Percentiles rank a stretch among this genome's conserved stretches.
These are phyloP conservation scores for Nakazawaea ernobii DNA, from an alignment of 805 yeast genomes.

Conservation along the genomic window DNA sequence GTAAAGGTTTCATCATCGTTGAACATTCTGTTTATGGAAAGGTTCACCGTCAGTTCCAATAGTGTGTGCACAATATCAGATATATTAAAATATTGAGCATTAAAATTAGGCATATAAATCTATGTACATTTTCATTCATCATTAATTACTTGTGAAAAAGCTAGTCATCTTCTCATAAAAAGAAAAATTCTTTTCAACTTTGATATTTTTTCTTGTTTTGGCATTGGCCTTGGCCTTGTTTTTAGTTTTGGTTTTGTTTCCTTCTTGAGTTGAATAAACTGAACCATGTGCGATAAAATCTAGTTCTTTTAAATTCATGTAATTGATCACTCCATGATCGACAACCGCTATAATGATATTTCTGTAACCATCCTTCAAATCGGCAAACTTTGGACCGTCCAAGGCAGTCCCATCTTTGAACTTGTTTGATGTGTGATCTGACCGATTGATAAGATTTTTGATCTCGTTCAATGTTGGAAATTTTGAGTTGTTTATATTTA, in stretches of 20 bases:
- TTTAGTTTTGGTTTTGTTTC: not conserved
- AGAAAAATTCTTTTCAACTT: too few species aligned
- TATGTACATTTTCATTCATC: too few species aligned
- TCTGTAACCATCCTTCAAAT: conserved; percentile 48
- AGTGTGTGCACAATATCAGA: too few species aligned
- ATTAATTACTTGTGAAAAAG: too few species aligned
- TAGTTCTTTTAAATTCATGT: conserved; percentile 45
- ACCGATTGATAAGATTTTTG: conserved; percentile 26
- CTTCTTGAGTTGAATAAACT: conserved; percentile 13
- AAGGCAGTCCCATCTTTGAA: not conserved
- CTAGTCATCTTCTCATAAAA: too few species aligned
- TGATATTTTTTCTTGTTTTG: too few species aligned
- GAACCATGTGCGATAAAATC: conserved; percentile 32
- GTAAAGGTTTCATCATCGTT: too few species aligned
- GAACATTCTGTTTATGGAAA: too few species aligned
- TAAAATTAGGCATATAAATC: too few species aligned
- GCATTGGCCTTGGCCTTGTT: not conserved
- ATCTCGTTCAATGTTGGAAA: conserved; percentile 46
- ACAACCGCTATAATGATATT: conserved; percentile 61
- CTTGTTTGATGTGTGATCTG: conserved; percentile 14
- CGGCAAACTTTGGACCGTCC: conserved; percentile 24
- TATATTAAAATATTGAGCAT: too few species aligned
- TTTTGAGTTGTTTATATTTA: conserved; percentile 35
- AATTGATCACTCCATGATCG: conserved; percentile 71
- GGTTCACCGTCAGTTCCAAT: too few species aligned